Evolutionary conservation across 163 green algal species (phyloP), one percentile per base, ranked within the genome.

Genomic region (Botryococcus braunii): DNA sequence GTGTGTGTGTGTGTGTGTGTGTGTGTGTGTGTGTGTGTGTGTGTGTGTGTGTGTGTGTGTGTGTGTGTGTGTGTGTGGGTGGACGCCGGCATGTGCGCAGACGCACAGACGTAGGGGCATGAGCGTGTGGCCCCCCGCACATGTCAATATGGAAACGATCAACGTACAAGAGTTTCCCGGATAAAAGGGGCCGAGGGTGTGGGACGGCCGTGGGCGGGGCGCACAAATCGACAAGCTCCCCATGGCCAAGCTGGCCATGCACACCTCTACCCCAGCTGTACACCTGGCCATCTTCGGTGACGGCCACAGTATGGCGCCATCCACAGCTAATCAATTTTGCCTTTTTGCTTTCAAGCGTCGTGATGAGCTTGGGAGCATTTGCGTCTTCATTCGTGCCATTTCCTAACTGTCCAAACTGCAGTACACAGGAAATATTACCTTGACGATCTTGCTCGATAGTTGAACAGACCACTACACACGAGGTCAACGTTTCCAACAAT

Each of bases 181-280:
- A 62, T 27, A 13, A 62, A 35, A 35, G 13, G 34, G 8, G 17
- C 52, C 52, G 25, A 38, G 52, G 13, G 8, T 35, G 52, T 35
- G 13, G 52, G 23, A 27, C 17, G 52, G 34, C 8, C 8, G 52
- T 35, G n/a, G 52, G 49, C n/a, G 32, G 17, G 1, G 29, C 62
- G 65, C 50, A 70, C 69, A 40, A 36, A 68, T 70, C 49, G 13
- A 41, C 27, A 37, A 27, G 7, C 7, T 74, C 60, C 23, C 63
- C 66, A 31, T 70, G 65, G 32, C 80, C 80, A 35, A 86, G 76
- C 77, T 83, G 78, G 2, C 74, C 77, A 11, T 75, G 89, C 25
- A 86, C 85, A 29, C 85, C 87, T 4, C 91, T 63, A 2, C 91
- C 91, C 90, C 90, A 97, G 41, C 74, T 79, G 68, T 74, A 96